Evolutionary conservation across 2,329 filamentous ascomycete species (phyloP).

Genomic region (Dothidotthia symphoricarpi): DNA sequence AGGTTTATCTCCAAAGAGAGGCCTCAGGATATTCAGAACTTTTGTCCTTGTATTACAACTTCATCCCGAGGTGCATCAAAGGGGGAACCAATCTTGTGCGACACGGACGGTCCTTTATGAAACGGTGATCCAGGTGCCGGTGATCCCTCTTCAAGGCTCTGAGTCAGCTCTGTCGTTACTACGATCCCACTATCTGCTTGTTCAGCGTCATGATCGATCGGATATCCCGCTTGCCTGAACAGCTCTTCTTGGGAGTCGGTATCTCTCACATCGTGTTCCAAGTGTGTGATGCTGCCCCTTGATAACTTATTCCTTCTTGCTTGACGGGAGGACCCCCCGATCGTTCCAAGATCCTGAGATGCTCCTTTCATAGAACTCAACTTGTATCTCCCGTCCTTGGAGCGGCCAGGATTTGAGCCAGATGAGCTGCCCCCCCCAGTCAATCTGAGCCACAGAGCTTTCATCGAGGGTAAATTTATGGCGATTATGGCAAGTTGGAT

Average conservation of each 20-base stretch:
- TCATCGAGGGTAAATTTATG: constrained; percentile 34
- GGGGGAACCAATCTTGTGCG: no score
- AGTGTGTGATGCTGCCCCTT: constrained; percentile 11
- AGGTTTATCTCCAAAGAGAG: no score
- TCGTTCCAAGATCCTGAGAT: neutral
- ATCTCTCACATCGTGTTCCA: constrained; percentile 8
- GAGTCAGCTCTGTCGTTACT: no score
- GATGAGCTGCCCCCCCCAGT: constrained; percentile 5
- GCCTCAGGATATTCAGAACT: no score
- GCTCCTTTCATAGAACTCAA: constrained; percentile 6
- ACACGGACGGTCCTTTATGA: no score
- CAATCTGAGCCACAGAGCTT: constrained; percentile 29
- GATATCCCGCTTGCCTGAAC: constrained; percentile 5
- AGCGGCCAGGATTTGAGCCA: constrained; percentile 2
- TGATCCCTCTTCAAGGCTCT: no score
- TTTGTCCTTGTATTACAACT: no score
- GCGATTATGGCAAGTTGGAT: constrained; percentile 36
- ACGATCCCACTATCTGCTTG: no score
- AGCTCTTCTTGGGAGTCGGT: constrained; percentile 19
- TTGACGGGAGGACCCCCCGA: neutral
- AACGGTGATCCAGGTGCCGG: no score
- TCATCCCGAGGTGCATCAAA: no score
- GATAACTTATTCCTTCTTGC: constrained; percentile 6
- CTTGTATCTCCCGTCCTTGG: constrained; percentile 6
- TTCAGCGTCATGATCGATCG: no score